Base-by-base conservation (phyloP, 1,284 basidiomycete species). In the Paramarasmius palmivorus region DNA sequence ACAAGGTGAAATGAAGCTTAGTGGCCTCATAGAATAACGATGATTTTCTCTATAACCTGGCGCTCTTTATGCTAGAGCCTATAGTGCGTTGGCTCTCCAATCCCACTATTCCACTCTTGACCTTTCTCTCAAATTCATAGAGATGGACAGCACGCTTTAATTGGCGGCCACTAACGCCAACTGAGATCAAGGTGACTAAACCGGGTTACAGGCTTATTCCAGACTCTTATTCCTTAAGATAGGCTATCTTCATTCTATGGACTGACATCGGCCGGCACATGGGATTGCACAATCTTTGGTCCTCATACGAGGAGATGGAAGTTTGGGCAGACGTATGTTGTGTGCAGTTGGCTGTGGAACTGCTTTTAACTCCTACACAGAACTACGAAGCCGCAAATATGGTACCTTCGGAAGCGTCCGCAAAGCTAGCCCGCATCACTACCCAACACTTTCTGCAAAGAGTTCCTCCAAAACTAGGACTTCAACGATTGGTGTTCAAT, bases 201-300 rank as follows among this genome's bases (percentile, higher is more conserved):
- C 29, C 12, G 17, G 2, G 9, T 38, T 41, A 19, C 22, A 51
- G 4, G 22, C 2, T 19, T 22, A n/a, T 34, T n/a, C 15, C n/a
- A 4, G 9, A 2, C 9, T 4, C 29, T n/a, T 15, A 26, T 26
- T 25, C 19, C 26, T 37, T 17, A 39, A 25, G 5, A 39, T 14
- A 53, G 52, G 52, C 52, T 15, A 48, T 53, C 9, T 53, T 53
- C 38, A 29, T 41, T 17, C 45, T 53, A 7, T 53, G 52, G 52
- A 53, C 52, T 29, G 45, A 48, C 9, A 25, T 41, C 29, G 52
- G 52, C 17, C 45, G 45, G 15, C 36, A 39, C 2, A 53, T 53
- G 52, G 52, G 46, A 9, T 48, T 53, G 15, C 20, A 49, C 40
- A 15, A 53, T 32, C 48, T 53, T 20, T 53, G 52, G 52, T 48